Evolutionary conservation across 2,329 filamentous ascomycete genomes (phyloP), one percentile per base, ranked within the genome.

Genomic region (Aschersonia sp.): DNA sequence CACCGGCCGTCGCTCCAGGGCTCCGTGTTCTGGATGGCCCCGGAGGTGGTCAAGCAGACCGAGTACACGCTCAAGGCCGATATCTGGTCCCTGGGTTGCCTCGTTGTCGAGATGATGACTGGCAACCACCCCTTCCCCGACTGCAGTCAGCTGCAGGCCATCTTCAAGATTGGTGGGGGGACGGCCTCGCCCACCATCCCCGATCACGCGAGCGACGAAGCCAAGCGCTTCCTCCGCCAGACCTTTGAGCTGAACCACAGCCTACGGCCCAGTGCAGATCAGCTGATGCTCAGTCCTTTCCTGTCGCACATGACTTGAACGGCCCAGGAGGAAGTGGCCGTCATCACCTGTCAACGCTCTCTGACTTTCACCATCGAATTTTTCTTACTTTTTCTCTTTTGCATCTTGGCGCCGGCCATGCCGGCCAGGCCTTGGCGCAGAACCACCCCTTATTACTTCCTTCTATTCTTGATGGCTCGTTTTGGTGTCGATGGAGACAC

Each of bases 11-110:
- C 91, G 1, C 77, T 98, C 3, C 92, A 98, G 65, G 92, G 92
- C 10, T 96, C 89, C 30, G 92, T 98, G 47, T 98, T 96, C 70
- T 98, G 92, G 92, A 98, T 98, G 92, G 92, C 92, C 1, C 92
- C 92, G 6, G 92, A 98, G 69, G 92, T 98, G 28, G 92, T 98
- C 52, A 92, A 92, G 59, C 92, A 97, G 67, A 97, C 91, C 3
- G 89, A 89, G 5, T 96, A 98, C 68, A 97, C 91, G 4, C 88
- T 91, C 68, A 97, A 97, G 70, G 92, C 92, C 10, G 92, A 98
- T 60, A 98, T 98, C 57, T 98, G 92, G 92, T 95, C 88, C 44
- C 77, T 98, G 30, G 92, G 92, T 35, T 98, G 92, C 63, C 73
- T 98, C 46, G 88, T 98, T 10, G 91, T 98, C 30, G 92, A 98